Conservation (phyloP, 2,329 filamentous ascomycete genomes). For the Eutypella sp. region DNA sequence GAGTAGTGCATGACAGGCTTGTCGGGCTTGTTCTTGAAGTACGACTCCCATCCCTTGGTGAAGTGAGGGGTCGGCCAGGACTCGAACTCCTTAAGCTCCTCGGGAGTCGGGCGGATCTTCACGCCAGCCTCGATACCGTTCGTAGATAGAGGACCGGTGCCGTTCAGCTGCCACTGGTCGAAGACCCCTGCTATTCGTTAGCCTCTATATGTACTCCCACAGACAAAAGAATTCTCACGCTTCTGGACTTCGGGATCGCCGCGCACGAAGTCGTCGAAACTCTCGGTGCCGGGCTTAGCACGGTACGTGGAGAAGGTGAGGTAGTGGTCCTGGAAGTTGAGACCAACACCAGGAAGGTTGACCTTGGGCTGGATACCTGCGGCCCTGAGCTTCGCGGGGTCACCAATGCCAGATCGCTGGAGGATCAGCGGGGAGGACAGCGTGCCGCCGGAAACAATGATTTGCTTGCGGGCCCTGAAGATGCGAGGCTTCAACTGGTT, state of each 20-base stretch:
- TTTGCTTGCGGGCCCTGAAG: slow-evolving; percentile 67
- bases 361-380: slow-evolving; percentile 65
- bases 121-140: slow-evolving; percentile 78
- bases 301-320: slow-evolving; percentile 66
- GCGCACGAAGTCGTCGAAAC: slow-evolving; percentile 74
- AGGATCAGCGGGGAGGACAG: slow-evolving; percentile 70
- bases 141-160: slow-evolving; percentile 70
- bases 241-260: slow-evolving; percentile 71
- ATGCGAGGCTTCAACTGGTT: slow-evolving; percentile 45
- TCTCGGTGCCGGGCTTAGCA: slow-evolving; percentile 70
- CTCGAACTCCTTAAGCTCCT: slow-evolving; percentile 65
- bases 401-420: slow-evolving; percentile 67
- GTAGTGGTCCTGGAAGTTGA: slow-evolving; percentile 75
- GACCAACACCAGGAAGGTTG: slow-evolving; percentile 66
- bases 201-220: not conserved
- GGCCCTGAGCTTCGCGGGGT: slow-evolving; percentile 65
- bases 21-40: slow-evolving; percentile 80
- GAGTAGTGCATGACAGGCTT: slow-evolving; percentile 86
- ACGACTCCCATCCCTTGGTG: slow-evolving; percentile 69
- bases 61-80: slow-evolving; percentile 72
- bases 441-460: slow-evolving; percentile 68
- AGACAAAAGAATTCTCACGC: slow-evolving; percentile 28
- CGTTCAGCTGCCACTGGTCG: slow-evolving; percentile 73
- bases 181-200: slow-evolving; percentile 48
- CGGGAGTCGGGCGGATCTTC: slow-evolving; percentile 66